Conservation (phyloP, 2,329 filamentous ascomycete genomes). For the Colletotrichum sidae region DNA sequence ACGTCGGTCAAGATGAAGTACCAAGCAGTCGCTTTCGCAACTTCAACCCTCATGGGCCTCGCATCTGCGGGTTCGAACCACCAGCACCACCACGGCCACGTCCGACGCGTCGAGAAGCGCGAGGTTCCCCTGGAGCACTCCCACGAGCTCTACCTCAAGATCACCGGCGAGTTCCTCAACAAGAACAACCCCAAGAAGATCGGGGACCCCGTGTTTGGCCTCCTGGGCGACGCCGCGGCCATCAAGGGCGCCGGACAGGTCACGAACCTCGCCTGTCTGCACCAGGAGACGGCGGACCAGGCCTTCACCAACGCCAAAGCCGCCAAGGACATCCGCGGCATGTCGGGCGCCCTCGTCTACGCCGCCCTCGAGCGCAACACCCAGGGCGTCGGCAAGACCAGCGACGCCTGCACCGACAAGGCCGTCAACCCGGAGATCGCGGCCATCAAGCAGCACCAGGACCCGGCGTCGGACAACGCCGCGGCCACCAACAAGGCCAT, state of each 20-base stretch:
- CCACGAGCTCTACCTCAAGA: conserved; percentile 58
- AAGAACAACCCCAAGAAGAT: conserved; percentile 62
- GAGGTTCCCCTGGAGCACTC: conserved; percentile 66
- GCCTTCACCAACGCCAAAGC: conserved; percentile 71
- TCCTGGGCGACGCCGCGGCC: conserved; percentile 64
- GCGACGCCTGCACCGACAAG: conserved; percentile 52
- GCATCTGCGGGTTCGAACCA: conserved; percentile 22
- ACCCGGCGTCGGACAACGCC: conserved; percentile 54
- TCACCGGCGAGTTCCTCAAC: conserved; percentile 54
- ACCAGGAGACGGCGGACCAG: conserved; percentile 65
- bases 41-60: conserved; percentile 32
- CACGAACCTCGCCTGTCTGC: conserved; percentile 56
- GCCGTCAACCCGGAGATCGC: conserved; percentile 60
- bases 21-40: conserved; percentile 31
- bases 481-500: conserved; percentile 57
- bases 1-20: conserved; percentile 38
- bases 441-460: conserved; percentile 57
- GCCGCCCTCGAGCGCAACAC: conserved; percentile 66
- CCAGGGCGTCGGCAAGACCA: conserved; percentile 53
- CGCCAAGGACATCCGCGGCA: conserved; percentile 61
- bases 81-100: conserved; percentile 10
- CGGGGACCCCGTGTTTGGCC: conserved; percentile 60
- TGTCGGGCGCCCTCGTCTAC: conserved; percentile 66
- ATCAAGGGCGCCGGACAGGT: conserved; percentile 49
- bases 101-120: conserved; percentile 40